A percentile compares a stretch with the other conserved stretches of the same genome.
Evolutionary conservation across 371 early-diverging fungal genomes (phyloP).

Genomic region (Lichtheimia ornata): DNA sequence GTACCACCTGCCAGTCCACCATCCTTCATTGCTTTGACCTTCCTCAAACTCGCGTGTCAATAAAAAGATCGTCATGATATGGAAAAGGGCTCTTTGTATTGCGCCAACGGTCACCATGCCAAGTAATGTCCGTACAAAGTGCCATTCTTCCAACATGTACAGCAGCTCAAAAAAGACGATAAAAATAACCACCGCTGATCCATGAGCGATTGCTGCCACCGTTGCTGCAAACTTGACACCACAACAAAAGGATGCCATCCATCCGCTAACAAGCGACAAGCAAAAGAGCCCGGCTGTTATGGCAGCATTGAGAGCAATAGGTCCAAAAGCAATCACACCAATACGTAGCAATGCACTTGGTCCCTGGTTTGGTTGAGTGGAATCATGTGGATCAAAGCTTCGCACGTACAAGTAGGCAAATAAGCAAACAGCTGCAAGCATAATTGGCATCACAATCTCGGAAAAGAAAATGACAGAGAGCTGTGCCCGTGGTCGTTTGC

Average conservation of each 20-base stretch:
- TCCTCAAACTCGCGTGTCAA: conserved; percentile 78
- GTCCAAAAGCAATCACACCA: conserved; percentile 63
- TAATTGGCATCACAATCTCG: conserved; percentile 71
- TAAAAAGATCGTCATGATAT: conserved; percentile 63
- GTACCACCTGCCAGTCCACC: conserved; percentile 91
- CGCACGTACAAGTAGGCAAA: conserved; percentile 65
- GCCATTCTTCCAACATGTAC: conserved; percentile 72
- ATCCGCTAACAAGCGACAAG: conserved; percentile 70
- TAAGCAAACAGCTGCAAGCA: conserved; percentile 64
- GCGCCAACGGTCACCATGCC: conserved; percentile 64
- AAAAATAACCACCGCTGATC: conserved; percentile 61
- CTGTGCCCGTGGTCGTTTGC: conserved; percentile 59
- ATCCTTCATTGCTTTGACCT: conserved; percentile 75
- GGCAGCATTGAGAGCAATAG: conserved; percentile 70
- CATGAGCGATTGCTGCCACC: conserved; percentile 71
- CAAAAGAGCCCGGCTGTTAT: conserved; percentile 62
- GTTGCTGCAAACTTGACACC: conserved; percentile 70
- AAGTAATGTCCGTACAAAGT: conserved; percentile 58
- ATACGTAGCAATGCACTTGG: conserved; percentile 54
- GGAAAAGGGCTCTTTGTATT: conserved; percentile 71
- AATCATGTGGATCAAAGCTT: conserved; percentile 33
- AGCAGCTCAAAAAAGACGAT: conserved; percentile 62
- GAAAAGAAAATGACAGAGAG: conserved; percentile 67
- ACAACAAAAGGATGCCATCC: conserved; percentile 57
- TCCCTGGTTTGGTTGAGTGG: conserved; percentile 25